Conservation (phyloP, 2,329 filamentous ascomycete genomes). For the Teratosphaeria destructans region DNA sequence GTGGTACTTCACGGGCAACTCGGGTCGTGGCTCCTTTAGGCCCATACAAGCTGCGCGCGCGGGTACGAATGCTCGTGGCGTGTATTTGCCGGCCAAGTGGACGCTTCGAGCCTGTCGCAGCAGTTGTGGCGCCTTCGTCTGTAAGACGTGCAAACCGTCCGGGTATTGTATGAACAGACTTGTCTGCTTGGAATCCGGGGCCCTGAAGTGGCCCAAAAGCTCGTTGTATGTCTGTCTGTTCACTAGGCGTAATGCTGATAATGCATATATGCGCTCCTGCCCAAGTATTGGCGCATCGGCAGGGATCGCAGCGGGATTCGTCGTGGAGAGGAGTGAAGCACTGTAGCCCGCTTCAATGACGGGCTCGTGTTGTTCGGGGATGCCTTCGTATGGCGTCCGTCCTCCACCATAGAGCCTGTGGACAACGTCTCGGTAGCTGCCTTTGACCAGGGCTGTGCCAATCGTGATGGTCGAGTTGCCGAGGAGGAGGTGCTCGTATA, state of each 20-base stretch:
- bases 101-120: constrained; percentile 31
- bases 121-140: constrained; percentile 28
- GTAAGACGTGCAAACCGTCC: constrained; percentile 30
- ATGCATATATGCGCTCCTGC: constrained; percentile 6
- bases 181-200: constrained; percentile 19
- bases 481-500: constrained; percentile 31
- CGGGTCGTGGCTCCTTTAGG: not conserved
- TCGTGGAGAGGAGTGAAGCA: constrained; percentile 23
- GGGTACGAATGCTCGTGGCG: constrained; percentile 9
- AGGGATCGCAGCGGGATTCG: constrained; percentile 18
- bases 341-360: constrained; percentile 26
- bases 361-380: constrained; percentile 28
- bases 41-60: constrained; percentile 11
- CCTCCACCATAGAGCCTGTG: constrained; percentile 17
- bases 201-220: constrained; percentile 24
- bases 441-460: constrained; percentile 26
- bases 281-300: constrained; percentile 6
- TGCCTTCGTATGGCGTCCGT: constrained; percentile 23
- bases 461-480: constrained; percentile 29
- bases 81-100: constrained; percentile 32
- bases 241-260: constrained; percentile 10
- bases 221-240: constrained; percentile 27
- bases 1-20: constrained; percentile 6
- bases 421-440: constrained; percentile 22
- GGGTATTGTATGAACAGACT: constrained; percentile 34